Conservation (phyloP, 2,329 filamentous ascomycete genomes). For the Ophiobolus disseminans region DNA sequence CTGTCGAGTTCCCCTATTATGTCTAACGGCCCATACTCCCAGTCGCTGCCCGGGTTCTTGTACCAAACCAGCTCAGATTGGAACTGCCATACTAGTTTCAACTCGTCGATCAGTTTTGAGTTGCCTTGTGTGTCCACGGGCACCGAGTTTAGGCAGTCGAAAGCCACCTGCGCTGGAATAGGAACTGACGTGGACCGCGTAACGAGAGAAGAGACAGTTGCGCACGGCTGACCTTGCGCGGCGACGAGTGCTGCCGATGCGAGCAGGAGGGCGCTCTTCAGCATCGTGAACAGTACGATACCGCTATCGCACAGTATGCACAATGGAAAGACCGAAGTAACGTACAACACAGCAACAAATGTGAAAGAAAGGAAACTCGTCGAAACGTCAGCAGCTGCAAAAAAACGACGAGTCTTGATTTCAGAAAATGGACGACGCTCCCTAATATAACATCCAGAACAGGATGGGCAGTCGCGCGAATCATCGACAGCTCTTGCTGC, state of each 20-base stretch:
- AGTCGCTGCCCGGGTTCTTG: slow-evolving; percentile 42
- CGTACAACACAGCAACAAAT: background rate
- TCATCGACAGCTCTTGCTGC: too few relatives aligned
- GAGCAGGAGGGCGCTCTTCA: slow-evolving; percentile 18
- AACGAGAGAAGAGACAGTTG: slow-evolving; percentile 16
- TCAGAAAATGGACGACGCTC: background rate
- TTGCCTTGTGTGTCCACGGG: slow-evolving; percentile 38
- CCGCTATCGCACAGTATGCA: background rate
- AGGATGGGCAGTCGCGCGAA: slow-evolving; percentile 7
- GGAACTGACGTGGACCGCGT: background rate
- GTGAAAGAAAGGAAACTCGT: background rate
- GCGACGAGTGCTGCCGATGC: slow-evolving; percentile 19
- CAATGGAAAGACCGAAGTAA: background rate
- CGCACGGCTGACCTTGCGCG: slow-evolving; percentile 32
- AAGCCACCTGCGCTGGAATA: slow-evolving; percentile 29
- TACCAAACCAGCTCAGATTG: slow-evolving; percentile 47
- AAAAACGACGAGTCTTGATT: slow-evolving; percentile 2
- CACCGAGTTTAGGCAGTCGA: slow-evolving; percentile 41
- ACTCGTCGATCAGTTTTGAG: slow-evolving; percentile 34
- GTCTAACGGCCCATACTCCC: slow-evolving; percentile 44
- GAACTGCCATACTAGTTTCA: slow-evolving; percentile 42
- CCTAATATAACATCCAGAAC: slow-evolving; percentile 8
- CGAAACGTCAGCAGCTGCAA: slow-evolving; percentile 2
- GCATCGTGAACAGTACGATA: slow-evolving; percentile 12
- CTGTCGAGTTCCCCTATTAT: slow-evolving; percentile 43